These are phyloP conservation scores for Cyclanthera cordifolia DNA, from an alignment of 306 rosid genomes.

Conservation along the genomic window DNA sequence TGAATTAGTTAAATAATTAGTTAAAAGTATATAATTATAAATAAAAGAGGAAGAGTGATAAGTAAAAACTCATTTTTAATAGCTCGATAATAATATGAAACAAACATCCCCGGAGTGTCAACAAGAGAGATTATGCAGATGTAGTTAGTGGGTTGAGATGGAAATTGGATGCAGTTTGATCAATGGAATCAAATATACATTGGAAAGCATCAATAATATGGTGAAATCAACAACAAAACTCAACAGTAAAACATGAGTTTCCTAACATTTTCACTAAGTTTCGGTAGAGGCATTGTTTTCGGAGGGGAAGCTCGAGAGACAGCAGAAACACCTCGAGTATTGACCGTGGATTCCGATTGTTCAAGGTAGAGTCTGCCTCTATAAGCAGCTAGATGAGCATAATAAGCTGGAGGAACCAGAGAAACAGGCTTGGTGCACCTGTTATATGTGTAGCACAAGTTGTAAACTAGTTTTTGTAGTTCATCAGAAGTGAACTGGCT, in stretches of 20 bases:
- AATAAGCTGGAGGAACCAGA: constrained; percentile 92
- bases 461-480: constrained; percentile 74
- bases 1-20: too few relatives aligned
- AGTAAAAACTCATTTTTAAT: too few relatives aligned
- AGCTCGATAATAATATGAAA: too few relatives aligned
- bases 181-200: background rate
- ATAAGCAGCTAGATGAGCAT: constrained; percentile 94
- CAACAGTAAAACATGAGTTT: constrained; percentile 94
- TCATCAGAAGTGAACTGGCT: constrained; percentile 84
- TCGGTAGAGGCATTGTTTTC: constrained; percentile 62
- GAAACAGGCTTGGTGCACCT: constrained; percentile 96
- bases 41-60: too few relatives aligned
- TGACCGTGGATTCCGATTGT: constrained; percentile 46
- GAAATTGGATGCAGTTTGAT: background rate
- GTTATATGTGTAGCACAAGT: constrained; percentile 75
- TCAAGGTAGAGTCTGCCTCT: constrained; percentile 95
- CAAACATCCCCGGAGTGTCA: background rate
- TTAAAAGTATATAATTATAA: too few relatives aligned
- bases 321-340: constrained; percentile 27
- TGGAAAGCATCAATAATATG: background rate
- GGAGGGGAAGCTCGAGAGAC: constrained; percentile 79
- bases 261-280: constrained; percentile 73
- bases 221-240: constrained; percentile 2
- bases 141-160: background rate
- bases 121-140: background rate